Conservation (phyloP, 805 yeast genomes). For the Vanderwaltozyma polyspora region DNA sequence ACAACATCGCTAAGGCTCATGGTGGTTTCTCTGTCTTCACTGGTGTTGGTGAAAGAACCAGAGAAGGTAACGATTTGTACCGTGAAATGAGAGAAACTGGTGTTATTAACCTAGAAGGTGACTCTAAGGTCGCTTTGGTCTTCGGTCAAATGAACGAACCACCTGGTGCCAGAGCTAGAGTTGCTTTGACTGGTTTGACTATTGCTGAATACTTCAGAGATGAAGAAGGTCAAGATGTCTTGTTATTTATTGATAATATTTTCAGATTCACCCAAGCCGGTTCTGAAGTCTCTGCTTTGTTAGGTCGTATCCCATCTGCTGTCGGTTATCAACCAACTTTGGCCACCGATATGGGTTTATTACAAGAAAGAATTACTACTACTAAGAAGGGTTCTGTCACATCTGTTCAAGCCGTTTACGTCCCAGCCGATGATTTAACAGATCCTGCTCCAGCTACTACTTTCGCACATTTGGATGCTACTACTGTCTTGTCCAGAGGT, state of each 20-base stretch:
- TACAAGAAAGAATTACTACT: constrained; percentile 99
- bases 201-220: constrained; percentile 99
- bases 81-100: constrained; percentile 99
- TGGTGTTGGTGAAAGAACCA: constrained; percentile 99
- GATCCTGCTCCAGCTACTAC: constrained; percentile 99
- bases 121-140: constrained; percentile 97
- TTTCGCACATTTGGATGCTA: constrained; percentile 99
- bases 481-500: constrained; percentile 99
- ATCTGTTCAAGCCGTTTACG: constrained; percentile 99
- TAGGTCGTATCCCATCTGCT: constrained; percentile 99
- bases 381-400: constrained; percentile 99
- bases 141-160: constrained; percentile 99
- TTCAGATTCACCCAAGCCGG: constrained; percentile 99
- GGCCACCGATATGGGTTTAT: constrained; percentile 99
- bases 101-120: constrained; percentile 99
- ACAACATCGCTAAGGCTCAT: constrained; percentile 99
- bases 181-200: constrained; percentile 98
- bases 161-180: constrained; percentile 99
- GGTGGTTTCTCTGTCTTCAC: constrained; percentile 99
- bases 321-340: constrained; percentile 99
- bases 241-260: constrained; percentile 98
- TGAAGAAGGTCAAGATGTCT: constrained; percentile 99
- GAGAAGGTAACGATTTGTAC: constrained; percentile 99
- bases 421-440: constrained; percentile 99
- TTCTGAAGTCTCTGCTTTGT: constrained; percentile 98